These are phyloP conservation scores for Phialemoniopsis sp. DNA, from an alignment of 2,329 filamentous ascomycete genomes.

Conservation along the genomic window DNA sequence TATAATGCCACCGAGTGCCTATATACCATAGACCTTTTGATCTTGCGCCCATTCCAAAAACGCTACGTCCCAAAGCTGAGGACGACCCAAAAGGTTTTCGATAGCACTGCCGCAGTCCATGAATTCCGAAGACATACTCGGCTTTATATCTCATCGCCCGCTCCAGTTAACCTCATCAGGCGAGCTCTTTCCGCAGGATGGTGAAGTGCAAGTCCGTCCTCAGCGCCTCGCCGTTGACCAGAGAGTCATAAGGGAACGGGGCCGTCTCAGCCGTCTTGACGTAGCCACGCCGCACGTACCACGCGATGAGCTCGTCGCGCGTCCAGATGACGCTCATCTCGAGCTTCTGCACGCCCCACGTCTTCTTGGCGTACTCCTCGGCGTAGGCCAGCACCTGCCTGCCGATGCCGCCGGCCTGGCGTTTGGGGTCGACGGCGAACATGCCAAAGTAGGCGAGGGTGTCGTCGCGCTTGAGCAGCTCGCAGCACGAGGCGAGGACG, in stretches of 20 bases:
- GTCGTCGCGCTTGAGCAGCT: constrained; percentile 24
- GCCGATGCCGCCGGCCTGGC: constrained; percentile 40
- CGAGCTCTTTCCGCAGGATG: constrained; percentile 32
- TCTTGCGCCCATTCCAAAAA: too few relatives aligned
- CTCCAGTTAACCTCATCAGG: too few relatives aligned
- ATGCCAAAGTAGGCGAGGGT: constrained; percentile 38
- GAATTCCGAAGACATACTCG: too few relatives aligned
- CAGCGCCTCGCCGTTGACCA: constrained; percentile 28
- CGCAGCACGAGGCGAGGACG: constrained; percentile 36
- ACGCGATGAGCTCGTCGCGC: constrained; percentile 37
- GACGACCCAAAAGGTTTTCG: too few relatives aligned
- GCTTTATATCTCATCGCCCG: too few relatives aligned
- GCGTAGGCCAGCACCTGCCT: constrained; percentile 32
- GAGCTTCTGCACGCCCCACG: constrained; percentile 26
- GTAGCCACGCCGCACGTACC: constrained; percentile 41
- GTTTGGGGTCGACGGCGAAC: constrained; percentile 38
- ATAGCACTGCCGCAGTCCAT: too few relatives aligned
- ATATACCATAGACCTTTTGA: too few relatives aligned
- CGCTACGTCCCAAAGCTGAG: too few relatives aligned
- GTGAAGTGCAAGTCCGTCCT: constrained; percentile 38
- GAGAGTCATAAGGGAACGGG: constrained; percentile 35
- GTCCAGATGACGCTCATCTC: constrained; percentile 41
- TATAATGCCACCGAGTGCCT: too few relatives aligned
- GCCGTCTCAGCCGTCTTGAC: constrained; percentile 27
- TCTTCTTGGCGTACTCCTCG: constrained; percentile 28